Percentiles rank a stretch among this genome's conserved stretches.
These are phyloP conservation scores for Schwanniomyces polymorphus DNA, from an alignment of 805 yeast genomes.

Conservation along the genomic window DNA sequence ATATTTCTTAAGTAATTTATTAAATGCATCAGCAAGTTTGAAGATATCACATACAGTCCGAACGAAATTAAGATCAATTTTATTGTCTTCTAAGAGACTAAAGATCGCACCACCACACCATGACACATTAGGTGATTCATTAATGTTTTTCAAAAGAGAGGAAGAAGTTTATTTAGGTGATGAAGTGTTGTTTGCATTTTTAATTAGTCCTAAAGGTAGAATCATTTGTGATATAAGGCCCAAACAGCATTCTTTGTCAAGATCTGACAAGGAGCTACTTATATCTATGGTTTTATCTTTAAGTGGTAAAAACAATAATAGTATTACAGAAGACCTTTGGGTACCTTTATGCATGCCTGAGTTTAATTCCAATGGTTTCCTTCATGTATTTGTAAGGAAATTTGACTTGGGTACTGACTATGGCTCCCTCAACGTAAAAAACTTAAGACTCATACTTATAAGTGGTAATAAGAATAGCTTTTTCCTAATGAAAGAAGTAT, in stretches of 20 bases:
- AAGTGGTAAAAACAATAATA: slow-evolving; percentile 19
- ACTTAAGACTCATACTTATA: slow-evolving; percentile 45
- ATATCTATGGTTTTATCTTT: slow-evolving; percentile 66
- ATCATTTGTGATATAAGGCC: slow-evolving; percentile 76
- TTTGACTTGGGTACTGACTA: slow-evolving; percentile 18
- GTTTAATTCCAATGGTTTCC: slow-evolving; percentile 84
- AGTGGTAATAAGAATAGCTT: slow-evolving; percentile 79
- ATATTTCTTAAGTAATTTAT: slow-evolving; percentile 26
- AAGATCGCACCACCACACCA: slow-evolving; percentile 1
- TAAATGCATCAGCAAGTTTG: slow-evolving; percentile 27
- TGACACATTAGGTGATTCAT: background rate
- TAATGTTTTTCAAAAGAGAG: slow-evolving; percentile 4
- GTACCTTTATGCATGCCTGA: slow-evolving; percentile 89
- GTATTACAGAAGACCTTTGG: slow-evolving; percentile 76
- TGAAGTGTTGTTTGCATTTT: slow-evolving; percentile 71
- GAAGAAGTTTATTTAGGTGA: slow-evolving; percentile 18
- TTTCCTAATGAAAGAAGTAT: slow-evolving; percentile 66
- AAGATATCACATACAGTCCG: slow-evolving; percentile 60
- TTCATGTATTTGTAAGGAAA: slow-evolving; percentile 71
- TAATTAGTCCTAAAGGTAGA: slow-evolving; percentile 63
- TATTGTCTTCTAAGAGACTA: slow-evolving; percentile 35
- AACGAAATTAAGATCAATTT: slow-evolving; percentile 52
- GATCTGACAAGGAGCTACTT: slow-evolving; percentile 76
- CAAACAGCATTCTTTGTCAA: slow-evolving; percentile 70
- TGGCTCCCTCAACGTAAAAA: slow-evolving; percentile 3